Base-by-base conservation (phyloP, 768 basidiomycete genomes). In the Phlebiopsis flavidoalba region DNA sequence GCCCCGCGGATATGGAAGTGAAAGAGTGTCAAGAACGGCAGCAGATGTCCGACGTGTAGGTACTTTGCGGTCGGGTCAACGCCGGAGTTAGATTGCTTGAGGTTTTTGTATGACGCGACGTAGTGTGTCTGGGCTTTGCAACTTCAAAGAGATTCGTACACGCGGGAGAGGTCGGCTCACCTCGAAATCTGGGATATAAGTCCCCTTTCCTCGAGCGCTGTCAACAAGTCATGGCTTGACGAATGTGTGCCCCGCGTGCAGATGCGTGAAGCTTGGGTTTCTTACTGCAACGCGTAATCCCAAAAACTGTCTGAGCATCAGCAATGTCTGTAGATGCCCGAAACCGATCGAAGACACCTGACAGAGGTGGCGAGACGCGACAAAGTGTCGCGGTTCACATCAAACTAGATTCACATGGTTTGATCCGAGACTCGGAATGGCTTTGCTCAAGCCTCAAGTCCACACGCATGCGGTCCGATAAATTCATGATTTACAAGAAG, bases 21-120 rank as follows among this genome's bases (percentile, higher is more conserved):
- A 15, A 98, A 77, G 49, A 98, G 72, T 55, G 84, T 86, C 69
- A 98, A 81, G 49, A 99, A 75, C 1, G 96, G 95, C 21, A 98
- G 77, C 1, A 99, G 82, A 71, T 99, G 95, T 3, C 97, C 97
- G 57, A 94, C 90, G 72, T 99, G 97, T 17, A 99, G 78, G 1
- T 93, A 89, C 24, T 75, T 77, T 4, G 95, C 94, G 1, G 96
- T 94, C 14, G 97, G 97, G 70, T 99, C 97, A 46, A 98, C 82
- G 37, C 97, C 97, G 4, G 86, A 80, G 70, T n/a, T 99, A 99
- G 17, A 93, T 80, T 0, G 83, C 83, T 64, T 82, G 84, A 14
- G 35, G 37, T n/a, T 58, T 14, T 26, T 58, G 36, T 12, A 61
- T 19, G 8, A 37, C 26, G 8, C 46, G 19, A 12, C 51, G 54